These are phyloP conservation scores for Pseudoscleropodium purum DNA, from an alignment of 225 moss, liverwort and hornwort genomes.

Conservation along the genomic window DNA sequence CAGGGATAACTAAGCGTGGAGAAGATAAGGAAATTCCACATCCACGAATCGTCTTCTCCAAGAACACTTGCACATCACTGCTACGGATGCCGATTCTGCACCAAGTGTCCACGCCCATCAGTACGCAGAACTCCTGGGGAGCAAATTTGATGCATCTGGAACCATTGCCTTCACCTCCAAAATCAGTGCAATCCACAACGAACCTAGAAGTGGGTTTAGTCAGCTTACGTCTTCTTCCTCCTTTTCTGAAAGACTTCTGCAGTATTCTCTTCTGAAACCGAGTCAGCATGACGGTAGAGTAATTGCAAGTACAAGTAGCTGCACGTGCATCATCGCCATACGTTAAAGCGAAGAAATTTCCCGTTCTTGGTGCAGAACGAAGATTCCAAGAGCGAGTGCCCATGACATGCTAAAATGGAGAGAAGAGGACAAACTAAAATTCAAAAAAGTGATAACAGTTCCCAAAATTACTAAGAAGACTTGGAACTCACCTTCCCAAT, in stretches of 20 bases:
- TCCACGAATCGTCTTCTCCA: conserved; percentile 64
- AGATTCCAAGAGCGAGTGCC: not conserved
- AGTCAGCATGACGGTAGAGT: conserved; percentile 66
- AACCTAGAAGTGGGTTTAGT: not conserved
- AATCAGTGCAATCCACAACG: not conserved
- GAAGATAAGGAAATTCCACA: conserved; percentile 66
- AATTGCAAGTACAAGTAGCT: conserved; percentile 85
- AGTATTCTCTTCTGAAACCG: conserved; percentile 54
- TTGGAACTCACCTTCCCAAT: conserved; percentile 51
- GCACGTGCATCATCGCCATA: not conserved
- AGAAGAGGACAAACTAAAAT: not conserved
- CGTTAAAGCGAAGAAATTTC: not conserved
- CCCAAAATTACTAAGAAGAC: not conserved
- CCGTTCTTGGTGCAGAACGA: not conserved
- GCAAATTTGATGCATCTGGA: not conserved
- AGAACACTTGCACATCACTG: conserved; percentile 54
- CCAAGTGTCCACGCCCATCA: not conserved
- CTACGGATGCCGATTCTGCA: conserved; percentile 74
- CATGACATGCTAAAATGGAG: not conserved
- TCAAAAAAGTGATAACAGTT: not conserved
- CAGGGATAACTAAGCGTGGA: conserved; percentile 73
- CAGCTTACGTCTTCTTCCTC: conserved; percentile 46
- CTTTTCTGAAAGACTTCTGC: conserved; percentile 62
- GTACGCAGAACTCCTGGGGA: not conserved
- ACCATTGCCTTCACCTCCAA: not conserved